Evolutionary conservation across 2,329 filamentous ascomycete genomes (phyloP), one percentile per base, ranked within the genome.

Genomic region (Alternaria sp.): DNA sequence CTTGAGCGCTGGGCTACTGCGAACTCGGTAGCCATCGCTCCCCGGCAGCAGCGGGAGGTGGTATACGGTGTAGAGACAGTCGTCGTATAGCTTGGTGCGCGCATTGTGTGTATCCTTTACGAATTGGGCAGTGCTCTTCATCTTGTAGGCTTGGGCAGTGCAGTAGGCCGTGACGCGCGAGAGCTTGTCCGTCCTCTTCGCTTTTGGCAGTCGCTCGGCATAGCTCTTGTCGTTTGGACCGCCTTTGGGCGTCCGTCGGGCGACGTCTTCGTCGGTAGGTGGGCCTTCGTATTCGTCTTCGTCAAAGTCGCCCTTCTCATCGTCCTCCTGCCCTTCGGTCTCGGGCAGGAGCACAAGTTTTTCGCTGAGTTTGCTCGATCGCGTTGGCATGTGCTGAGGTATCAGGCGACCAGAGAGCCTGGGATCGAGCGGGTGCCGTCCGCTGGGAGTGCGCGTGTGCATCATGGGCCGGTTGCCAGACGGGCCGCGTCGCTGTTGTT

Each of bases 261-360:
- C 69, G 14, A 78, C 79, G 73, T 92, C 89, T 59, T 90, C 88
- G 69, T 93, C 89, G 41, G 83, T 86, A 10, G 91, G 81, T 14
- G 90, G 90, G 5, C 75, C 83, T 74, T 81, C 71, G 74, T 84
- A 69, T 83, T 81, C 83, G 50, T 68, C 67, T 54, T 90, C 90
- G 37, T 84, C 80, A 26, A 83, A 84, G 21, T 80, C 79, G 36
- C 81, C 76, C 36, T 86, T 86, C 53, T 85, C 83, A 24, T 77
- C 78, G 9, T 86, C 85, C 45, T 83, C 81, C 11, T 77, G 77
- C 4, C 85, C 85, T 46, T 83, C 80, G 1, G 93, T 90, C 73
- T 97, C 94, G 0, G 95, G 95, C 13, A 99, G 84, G 34, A 98
- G 82, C 0, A 99, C 95, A n/a, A 99, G 83, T 79, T 98, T 98